Evolutionary conservation across 1,139 yeast genomes (phyloP).

Genomic region (Sugiyamaella neomexicana): DNA sequence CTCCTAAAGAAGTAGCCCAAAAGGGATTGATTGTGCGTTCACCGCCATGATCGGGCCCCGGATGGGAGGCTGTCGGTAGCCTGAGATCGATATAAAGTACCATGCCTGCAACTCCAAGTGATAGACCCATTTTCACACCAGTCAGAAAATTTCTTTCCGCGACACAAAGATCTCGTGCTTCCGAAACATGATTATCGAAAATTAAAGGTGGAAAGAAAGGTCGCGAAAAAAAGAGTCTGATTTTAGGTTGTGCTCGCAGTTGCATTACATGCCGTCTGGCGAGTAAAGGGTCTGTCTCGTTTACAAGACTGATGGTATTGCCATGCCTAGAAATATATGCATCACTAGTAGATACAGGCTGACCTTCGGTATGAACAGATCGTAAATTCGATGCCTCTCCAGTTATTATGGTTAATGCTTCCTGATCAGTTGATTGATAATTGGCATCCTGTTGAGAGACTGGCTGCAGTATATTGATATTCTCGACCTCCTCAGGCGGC

Average conservation of each 20-base stretch:
- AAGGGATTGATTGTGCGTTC: slow-evolving; percentile 17
- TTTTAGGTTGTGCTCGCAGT: slow-evolving; percentile 12
- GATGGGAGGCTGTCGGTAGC: slow-evolving; percentile 19
- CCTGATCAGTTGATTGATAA: not conserved
- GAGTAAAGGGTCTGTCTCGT: slow-evolving; percentile 15
- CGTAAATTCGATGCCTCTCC: not conserved
- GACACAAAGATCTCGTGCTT: slow-evolving; percentile 41
- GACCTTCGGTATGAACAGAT: not conserved
- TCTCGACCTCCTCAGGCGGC: not conserved
- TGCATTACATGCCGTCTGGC: slow-evolving; percentile 12
- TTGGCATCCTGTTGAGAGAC: not conserved
- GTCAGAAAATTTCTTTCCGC: slow-evolving; percentile 40
- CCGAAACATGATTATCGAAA: slow-evolving; percentile 37
- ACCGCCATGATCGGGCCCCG: not conserved
- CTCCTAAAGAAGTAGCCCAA: slow-evolving; percentile 24
- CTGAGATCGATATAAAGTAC: slow-evolving; percentile 31
- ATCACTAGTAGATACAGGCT: not conserved
- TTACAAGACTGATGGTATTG: slow-evolving; percentile 6
- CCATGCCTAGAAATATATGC: slow-evolving; percentile 8
- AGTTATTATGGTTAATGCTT: not conserved
- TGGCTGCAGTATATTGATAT: not conserved
- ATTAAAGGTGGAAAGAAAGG: slow-evolving; percentile 28
- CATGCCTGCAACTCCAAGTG: slow-evolving; percentile 36
- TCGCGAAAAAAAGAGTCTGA: slow-evolving; percentile 27
- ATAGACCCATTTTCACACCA: slow-evolving; percentile 32